Conservation (phyloP, 2,329 filamentous ascomycete species). For the Dactylellina drechsleri region DNA sequence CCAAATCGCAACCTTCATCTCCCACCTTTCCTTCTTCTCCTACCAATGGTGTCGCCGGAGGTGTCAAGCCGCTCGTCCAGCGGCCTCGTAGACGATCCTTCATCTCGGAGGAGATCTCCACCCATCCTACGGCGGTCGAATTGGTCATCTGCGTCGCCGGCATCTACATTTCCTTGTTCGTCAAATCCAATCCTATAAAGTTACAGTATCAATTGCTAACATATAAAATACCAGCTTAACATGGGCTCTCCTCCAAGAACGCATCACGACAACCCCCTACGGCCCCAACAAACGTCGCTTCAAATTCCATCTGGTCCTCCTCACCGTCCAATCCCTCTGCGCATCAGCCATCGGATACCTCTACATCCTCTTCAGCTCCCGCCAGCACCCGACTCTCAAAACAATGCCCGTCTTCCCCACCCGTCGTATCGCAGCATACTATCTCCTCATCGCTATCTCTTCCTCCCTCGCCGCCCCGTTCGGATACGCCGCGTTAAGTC, state of each 20-base stretch:
- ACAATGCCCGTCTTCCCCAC: slow-evolving; percentile 78
- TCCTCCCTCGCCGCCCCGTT: slow-evolving; percentile 75
- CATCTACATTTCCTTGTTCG: slow-evolving; percentile 96
- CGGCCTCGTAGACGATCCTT: slow-evolving; percentile 40
- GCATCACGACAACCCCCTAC: slow-evolving; percentile 92
- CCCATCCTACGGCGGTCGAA: slow-evolving; percentile 68
- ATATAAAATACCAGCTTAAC: slow-evolving; percentile 72
- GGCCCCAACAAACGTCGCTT: slow-evolving; percentile 78
- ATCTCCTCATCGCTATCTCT: slow-evolving; percentile 80
- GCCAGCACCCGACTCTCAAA: slow-evolving; percentile 58
- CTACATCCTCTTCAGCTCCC: slow-evolving; percentile 78
- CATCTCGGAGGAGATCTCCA: slow-evolving; percentile 44
- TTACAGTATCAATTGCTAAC: not conserved
- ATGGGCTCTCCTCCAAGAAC: slow-evolving; percentile 96
- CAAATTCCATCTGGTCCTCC: slow-evolving; percentile 92
- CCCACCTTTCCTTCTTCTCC: slow-evolving; percentile 21
- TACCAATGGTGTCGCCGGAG: slow-evolving; percentile 38
- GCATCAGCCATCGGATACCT: slow-evolving; percentile 82
- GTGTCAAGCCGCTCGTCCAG: slow-evolving; percentile 35
- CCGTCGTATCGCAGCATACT: slow-evolving; percentile 76
- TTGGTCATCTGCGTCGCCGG: slow-evolving; percentile 88
- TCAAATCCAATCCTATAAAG: slow-evolving; percentile 9
- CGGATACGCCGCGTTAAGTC: slow-evolving; percentile 73
- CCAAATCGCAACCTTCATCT: slow-evolving; percentile 49
- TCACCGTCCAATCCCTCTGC: slow-evolving; percentile 92